Evolutionary conservation across 805 yeast species (phyloP).

Genomic region (Zygosaccharomyces rouxii): DNA sequence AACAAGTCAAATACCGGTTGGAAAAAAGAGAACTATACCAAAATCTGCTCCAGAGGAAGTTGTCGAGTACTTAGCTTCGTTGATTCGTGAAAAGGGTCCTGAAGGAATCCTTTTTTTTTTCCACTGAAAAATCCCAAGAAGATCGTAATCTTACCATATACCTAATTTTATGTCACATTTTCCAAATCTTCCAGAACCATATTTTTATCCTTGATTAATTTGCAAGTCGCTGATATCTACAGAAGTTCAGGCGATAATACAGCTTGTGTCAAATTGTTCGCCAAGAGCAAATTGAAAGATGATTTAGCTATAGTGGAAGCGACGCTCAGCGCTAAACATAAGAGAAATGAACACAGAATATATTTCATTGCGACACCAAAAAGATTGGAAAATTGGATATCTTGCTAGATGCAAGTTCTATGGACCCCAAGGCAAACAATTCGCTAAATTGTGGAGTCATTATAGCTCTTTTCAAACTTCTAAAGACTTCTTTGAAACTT

Average conservation of each 20-base stretch:
- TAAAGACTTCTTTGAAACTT: constrained; percentile 26
- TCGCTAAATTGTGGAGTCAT: constrained; percentile 28
- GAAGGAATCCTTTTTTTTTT: constrained; percentile 52
- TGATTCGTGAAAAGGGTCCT: constrained; percentile 58
- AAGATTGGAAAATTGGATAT: constrained; percentile 33
- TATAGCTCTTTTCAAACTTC: constrained; percentile 22
- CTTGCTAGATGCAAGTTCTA: constrained; percentile 33
- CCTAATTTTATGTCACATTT: constrained; percentile 49
- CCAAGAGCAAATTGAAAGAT: constrained; percentile 65
- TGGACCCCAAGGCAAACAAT: constrained; percentile 32
- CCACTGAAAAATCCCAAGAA: constrained; percentile 54
- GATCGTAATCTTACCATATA: constrained; percentile 52
- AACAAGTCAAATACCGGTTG: constrained; percentile 62
- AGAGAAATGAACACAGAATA: constrained; percentile 19
- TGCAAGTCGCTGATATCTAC: constrained; percentile 81
- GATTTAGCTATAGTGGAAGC: constrained; percentile 41
- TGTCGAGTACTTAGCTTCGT: constrained; percentile 61
- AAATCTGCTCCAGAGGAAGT: constrained; percentile 53
- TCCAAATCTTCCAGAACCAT: constrained; percentile 43
- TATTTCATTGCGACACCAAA: constrained; percentile 33
- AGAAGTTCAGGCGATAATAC: constrained; percentile 53
- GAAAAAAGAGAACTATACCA: constrained; percentile 55
- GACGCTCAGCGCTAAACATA: constrained; percentile 15
- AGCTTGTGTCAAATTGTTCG: constrained; percentile 64
- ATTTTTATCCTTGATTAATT: constrained; percentile 68